These are phyloP conservation scores for Plectosphaerella cucumerina DNA, from an alignment of 2,329 filamentous ascomycete species.

Conservation along the genomic window DNA sequence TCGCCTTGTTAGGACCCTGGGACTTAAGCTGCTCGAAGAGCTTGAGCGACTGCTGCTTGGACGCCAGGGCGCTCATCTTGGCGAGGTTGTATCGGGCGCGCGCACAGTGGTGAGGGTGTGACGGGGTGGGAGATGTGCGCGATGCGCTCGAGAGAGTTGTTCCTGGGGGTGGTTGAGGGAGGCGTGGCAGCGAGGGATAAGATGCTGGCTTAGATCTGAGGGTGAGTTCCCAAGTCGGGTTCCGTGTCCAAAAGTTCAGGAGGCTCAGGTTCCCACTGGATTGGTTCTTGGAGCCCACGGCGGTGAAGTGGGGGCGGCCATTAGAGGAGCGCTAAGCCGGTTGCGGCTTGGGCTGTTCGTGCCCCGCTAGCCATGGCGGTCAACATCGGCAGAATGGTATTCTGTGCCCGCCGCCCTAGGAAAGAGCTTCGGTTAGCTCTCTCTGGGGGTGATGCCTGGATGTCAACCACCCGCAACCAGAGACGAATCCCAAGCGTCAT, in stretches of 20 bases:
- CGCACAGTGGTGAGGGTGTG: too few species aligned
- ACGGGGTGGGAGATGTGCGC: not conserved
- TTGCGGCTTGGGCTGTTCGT: not conserved
- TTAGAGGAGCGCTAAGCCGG: constrained; percentile 8
- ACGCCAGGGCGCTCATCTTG: constrained; percentile 67
- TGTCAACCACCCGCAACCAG: too few species aligned
- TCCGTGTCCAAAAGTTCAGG: constrained; percentile 15
- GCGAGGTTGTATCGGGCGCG: constrained; percentile 8
- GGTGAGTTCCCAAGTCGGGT: constrained; percentile 7
- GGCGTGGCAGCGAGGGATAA: constrained; percentile 1
- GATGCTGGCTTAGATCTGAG: not conserved
- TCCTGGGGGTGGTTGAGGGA: constrained; percentile 9
- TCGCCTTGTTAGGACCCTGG: constrained; percentile 91
- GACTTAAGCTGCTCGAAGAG: constrained; percentile 97
- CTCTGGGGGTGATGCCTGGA: not conserved
- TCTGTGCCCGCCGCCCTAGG: constrained; percentile 1
- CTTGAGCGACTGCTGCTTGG: constrained; percentile 92
- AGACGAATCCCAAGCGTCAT: too few species aligned
- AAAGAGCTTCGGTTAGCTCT: constrained; percentile 5
- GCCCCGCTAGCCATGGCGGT: constrained; percentile 33
- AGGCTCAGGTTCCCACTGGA: constrained; percentile 11
- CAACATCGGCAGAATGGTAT: constrained; percentile 9
- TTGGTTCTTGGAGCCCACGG: not conserved
- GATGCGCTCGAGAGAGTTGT: not conserved
- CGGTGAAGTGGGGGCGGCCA: constrained; percentile 12